A percentile compares a stretch with the other conserved stretches of the same genome.
phyloP scores from a whole-genome alignment of 306 rosid species.

The Castanospermum australe region DNA sequence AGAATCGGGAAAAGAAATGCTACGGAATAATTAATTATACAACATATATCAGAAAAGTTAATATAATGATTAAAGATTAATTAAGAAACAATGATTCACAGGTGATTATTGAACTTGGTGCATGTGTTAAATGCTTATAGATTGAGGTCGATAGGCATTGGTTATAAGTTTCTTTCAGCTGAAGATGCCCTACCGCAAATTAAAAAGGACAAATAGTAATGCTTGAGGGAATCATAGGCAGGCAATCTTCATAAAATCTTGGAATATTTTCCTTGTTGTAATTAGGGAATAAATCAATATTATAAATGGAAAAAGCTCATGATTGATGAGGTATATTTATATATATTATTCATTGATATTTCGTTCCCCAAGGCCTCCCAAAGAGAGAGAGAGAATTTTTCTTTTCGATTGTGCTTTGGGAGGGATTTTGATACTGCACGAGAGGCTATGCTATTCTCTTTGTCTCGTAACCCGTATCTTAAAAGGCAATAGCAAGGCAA shows the following conservation, averaged over 20 bases:
- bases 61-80: too few species aligned
- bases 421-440: conserved; percentile 23
- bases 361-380: conserved; percentile 16
- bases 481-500: conserved; percentile 27
- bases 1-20: too few species aligned
- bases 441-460: conserved; percentile 30
- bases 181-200: conserved; percentile 20
- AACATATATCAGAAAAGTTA: too few species aligned
- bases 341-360: background rate
- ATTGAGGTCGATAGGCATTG: too few species aligned
- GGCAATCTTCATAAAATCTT: conserved; percentile 27
- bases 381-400: conserved; percentile 30
- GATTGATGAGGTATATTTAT: background rate
- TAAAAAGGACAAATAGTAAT: conserved; percentile 18
- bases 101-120: background rate
- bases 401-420: conserved; percentile 10
- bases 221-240: conserved; percentile 33
- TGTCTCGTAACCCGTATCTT: conserved; percentile 40
- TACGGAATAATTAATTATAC: too few species aligned
- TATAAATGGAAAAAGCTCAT: background rate
- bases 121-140: background rate
- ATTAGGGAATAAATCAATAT: background rate
- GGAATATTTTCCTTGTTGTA: conserved; percentile 27
- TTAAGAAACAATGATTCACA: background rate
- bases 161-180: background rate